Evolutionary conservation across 192 early-diverging fungal genomes (phyloP).

Genomic region (Linnemannia exigua): DNA sequence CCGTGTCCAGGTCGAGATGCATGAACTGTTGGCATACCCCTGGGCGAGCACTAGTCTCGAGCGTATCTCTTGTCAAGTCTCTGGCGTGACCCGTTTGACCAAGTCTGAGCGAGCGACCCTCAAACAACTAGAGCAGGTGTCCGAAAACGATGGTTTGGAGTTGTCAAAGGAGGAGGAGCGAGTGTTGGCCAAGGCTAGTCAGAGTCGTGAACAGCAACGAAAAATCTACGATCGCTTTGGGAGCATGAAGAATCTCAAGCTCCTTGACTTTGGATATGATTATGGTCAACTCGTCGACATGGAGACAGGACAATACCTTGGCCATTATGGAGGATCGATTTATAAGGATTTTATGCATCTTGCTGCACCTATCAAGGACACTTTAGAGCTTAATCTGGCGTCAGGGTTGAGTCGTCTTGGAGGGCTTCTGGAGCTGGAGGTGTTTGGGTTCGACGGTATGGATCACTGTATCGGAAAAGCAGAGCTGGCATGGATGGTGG

Average conservation of each 20-base stretch:
- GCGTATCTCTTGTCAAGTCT: background rate
- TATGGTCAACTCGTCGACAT: background rate
- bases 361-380: background rate
- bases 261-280: background rate
- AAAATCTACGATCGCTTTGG: background rate
- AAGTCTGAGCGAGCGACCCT: background rate
- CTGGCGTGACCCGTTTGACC: background rate
- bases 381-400: background rate
- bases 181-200: background rate
- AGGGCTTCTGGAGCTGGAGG: background rate
- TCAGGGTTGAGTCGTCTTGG: background rate
- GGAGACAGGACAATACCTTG: background rate
- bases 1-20: too few relatives aligned
- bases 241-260: background rate
- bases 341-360: background rate
- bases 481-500: background rate
- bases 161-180: background rate
- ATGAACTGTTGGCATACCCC: background rate
- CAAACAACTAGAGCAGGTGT: background rate
- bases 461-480: background rate
- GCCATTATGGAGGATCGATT: background rate
- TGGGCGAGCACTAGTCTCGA: conserved; percentile 1
- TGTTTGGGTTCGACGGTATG: background rate
- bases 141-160: background rate
- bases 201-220: background rate